Conservation (phyloP, 257 asterid genomes). For the Nemophila menziesii region DNA sequence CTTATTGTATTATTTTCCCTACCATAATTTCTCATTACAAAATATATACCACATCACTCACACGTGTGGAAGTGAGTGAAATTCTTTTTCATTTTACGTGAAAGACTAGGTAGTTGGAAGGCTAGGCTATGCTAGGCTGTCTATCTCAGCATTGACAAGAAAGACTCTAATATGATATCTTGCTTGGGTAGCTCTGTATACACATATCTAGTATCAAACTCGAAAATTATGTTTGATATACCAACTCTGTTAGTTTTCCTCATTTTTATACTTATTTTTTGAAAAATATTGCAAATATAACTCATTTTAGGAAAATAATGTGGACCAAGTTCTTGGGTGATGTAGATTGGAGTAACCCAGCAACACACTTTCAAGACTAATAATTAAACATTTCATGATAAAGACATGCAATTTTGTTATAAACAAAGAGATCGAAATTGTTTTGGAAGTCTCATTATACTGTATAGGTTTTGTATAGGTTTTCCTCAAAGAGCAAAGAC, state of each 20-base stretch:
- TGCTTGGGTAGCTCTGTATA: conserved; percentile 13
- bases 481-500: too few species aligned
- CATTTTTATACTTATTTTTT: too few species aligned
- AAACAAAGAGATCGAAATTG: too few species aligned
- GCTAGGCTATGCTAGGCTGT: conserved; percentile 27
- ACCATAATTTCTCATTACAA: background rate
- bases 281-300: too few species aligned
- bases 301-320: too few species aligned
- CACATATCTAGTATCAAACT: conserved; percentile 17
- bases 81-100: background rate
- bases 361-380: too few species aligned
- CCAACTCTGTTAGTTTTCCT: conserved; percentile 15
- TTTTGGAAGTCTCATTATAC: too few species aligned
- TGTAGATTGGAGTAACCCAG: too few species aligned
- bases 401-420: too few species aligned
- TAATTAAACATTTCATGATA: too few species aligned
- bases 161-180: conserved; percentile 27
- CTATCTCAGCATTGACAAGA: conserved; percentile 37
- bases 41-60: background rate
- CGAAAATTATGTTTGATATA: conserved; percentile 11
- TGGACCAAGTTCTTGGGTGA: too few species aligned
- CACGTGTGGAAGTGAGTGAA: background rate
- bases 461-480: too few species aligned
- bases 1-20: background rate
- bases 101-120: conserved; percentile 14